phyloP scores from a whole-genome alignment of 306 rosid species.

The Ceratonia siliqua region DNA sequence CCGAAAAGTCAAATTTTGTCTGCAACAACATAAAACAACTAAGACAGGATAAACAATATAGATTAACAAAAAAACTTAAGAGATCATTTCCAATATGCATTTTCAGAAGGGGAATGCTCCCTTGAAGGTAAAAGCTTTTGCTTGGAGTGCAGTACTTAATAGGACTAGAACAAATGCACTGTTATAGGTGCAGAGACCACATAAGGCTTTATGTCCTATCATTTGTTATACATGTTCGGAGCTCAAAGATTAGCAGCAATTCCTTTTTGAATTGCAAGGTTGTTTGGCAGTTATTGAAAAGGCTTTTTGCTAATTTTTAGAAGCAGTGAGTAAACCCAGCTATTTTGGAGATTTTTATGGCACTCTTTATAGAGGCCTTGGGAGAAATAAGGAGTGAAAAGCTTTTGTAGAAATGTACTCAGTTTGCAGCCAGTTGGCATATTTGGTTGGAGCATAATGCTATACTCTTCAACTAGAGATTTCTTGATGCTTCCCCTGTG shows the following conservation, averaged over 20 bases:
- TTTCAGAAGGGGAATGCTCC: conserved; percentile 22
- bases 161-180: background rate
- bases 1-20: conserved; percentile 91
- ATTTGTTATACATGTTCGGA: background rate
- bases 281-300: background rate
- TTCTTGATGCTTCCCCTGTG: background rate
- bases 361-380: background rate
- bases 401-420: too few relatives aligned
- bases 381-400: background rate
- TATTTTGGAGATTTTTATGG: conserved; percentile 2
- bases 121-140: background rate
- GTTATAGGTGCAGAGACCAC: background rate
- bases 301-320: background rate
- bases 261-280: background rate
- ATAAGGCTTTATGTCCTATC: background rate
- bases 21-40: conserved; percentile 42
- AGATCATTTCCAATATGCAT: conserved; percentile 4
- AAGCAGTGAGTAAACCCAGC: background rate
- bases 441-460: too few relatives aligned
- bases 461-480: too few relatives aligned
- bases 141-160: background rate
- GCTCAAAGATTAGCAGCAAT: background rate
- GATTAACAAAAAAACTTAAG: conserved; percentile 8
- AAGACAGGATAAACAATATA: conserved; percentile 12
- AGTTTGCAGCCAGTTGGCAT: too few relatives aligned